Evolutionary conservation across 2,329 filamentous ascomycete genomes (phyloP).

Genomic region (Trichoderma brevicompactum): DNA sequence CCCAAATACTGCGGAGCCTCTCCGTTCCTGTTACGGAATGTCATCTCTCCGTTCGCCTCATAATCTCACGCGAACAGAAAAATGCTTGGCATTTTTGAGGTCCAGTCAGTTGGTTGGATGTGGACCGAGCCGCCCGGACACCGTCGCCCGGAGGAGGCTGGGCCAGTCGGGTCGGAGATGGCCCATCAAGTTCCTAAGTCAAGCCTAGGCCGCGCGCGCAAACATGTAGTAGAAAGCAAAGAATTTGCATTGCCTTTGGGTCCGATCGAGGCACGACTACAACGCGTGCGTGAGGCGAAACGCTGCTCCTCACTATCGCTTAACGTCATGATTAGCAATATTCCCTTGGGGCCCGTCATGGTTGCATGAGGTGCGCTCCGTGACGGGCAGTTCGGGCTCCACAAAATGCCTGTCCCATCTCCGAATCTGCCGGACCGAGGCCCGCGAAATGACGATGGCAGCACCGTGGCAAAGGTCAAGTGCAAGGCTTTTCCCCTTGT

Average conservation of each 20-base stretch:
- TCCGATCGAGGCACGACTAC: no score
- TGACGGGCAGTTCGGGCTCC: slow-evolving; percentile 16
- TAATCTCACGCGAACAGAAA: slow-evolving; percentile 10
- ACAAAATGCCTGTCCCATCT: not conserved
- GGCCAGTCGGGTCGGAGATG: slow-evolving; percentile 12
- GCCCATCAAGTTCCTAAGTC: not conserved
- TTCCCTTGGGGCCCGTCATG: slow-evolving; percentile 2
- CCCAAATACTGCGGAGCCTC: not conserved
- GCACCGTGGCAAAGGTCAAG: not conserved
- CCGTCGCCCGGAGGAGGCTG: slow-evolving; percentile 18
- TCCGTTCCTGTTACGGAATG: slow-evolving; percentile 6
- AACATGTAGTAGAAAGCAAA: no score
- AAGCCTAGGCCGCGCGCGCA: not conserved
- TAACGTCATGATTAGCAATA: slow-evolving; percentile 1
- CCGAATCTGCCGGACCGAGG: slow-evolving; percentile 22
- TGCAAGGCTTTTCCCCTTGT: not conserved
- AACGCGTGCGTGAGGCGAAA: no score
- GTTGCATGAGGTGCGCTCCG: slow-evolving; percentile 8
- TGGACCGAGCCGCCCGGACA: slow-evolving; percentile 20
- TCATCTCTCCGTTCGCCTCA: slow-evolving; percentile 6
- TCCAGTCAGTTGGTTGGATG: slow-evolving; percentile 18
- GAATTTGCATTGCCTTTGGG: no score
- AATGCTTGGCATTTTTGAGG: slow-evolving; percentile 9
- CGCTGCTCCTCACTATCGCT: not conserved
- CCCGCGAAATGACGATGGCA: not conserved